Percentiles rank a stretch among this genome's conserved stretches.
These are phyloP conservation scores for Phytophthora brassicae DNA, from an alignment of 352 stramenopile species.

Conservation along the genomic window DNA sequence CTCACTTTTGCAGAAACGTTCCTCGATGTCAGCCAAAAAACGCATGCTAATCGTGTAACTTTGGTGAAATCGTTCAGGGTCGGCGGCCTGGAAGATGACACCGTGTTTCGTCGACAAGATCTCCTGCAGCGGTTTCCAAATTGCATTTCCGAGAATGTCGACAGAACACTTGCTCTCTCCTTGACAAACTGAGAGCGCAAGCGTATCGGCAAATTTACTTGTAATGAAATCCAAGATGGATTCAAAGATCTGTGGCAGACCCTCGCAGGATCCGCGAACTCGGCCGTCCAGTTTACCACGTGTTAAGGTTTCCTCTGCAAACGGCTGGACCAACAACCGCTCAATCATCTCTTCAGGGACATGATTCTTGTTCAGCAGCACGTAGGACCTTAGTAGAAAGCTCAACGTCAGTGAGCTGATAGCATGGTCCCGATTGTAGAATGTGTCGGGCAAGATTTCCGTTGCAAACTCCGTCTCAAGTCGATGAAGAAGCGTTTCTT, in stretches of 20 bases:
- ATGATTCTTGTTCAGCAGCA: constrained; percentile 70
- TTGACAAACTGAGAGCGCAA: constrained; percentile 68
- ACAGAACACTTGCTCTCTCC: constrained; percentile 65
- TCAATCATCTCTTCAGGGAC: constrained; percentile 85
- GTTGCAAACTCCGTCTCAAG: constrained; percentile 85
- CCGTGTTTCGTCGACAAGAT: constrained; percentile 68
- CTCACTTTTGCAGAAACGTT: constrained; percentile 53
- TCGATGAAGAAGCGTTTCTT: constrained; percentile 71
- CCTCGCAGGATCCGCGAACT: constrained; percentile 75
- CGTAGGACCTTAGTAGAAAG: constrained; percentile 76
- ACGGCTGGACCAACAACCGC: constrained; percentile 72
- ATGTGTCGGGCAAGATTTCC: constrained; percentile 86
- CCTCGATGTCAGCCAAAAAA: constrained; percentile 63
- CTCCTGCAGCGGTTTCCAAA: constrained; percentile 80
- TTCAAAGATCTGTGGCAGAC: constrained; percentile 71
- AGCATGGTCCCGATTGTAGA: constrained; percentile 80
- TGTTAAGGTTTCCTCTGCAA: constrained; percentile 77
- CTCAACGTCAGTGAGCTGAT: constrained; percentile 67
- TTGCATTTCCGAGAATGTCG: constrained; percentile 77
- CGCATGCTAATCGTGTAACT: constrained; percentile 80
- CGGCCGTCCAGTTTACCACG: constrained; percentile 74
- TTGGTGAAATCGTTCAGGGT: constrained; percentile 78
- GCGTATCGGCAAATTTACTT: constrained; percentile 64
- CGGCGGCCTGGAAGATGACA: constrained; percentile 83
- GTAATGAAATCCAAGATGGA: constrained; percentile 71